These are phyloP conservation scores for Backusella macrospora DNA, from an alignment of 192 early-diverging fungal species.

Conservation along the genomic window DNA sequence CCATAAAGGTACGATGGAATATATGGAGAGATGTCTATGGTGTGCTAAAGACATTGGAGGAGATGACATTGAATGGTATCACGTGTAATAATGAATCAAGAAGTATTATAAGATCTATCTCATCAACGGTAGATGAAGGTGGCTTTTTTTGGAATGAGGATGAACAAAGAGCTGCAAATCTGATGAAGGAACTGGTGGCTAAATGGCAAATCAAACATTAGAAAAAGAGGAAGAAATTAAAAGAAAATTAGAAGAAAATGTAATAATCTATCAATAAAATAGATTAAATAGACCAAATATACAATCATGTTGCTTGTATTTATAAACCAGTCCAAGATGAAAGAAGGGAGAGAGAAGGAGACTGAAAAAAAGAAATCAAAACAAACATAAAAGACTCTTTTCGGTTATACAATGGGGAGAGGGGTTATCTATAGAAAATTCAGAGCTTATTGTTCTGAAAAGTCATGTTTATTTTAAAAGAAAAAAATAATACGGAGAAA, in stretches of 20 bases:
- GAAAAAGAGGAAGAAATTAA: constrained; percentile 12
- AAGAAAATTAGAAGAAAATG: neutral
- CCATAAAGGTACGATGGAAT: constrained; percentile 42
- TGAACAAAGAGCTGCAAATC: constrained; percentile 18
- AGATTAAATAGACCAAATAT: too few relatives aligned
- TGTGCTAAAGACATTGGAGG: constrained; percentile 39
- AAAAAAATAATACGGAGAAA: neutral
- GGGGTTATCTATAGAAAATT: neutral
- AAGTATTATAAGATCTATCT: constrained; percentile 19
- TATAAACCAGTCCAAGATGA: neutral
- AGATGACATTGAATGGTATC: constrained; percentile 46
- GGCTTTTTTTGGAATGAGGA: constrained; percentile 27
- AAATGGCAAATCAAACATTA: constrained; percentile 26
- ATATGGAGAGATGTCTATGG: constrained; percentile 46
- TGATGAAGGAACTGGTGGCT: constrained; percentile 31
- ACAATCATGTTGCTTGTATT: too few relatives aligned
- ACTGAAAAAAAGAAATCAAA: neutral
- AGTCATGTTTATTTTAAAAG: neutral
- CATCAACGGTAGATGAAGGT: neutral
- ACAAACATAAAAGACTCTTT: neutral
- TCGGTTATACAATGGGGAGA: neutral
- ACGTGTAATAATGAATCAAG: constrained; percentile 33
- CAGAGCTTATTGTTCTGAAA: neutral
- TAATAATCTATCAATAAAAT: neutral
- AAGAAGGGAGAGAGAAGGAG: neutral